A percentile compares a stretch with the other conserved stretches of the same genome.
Evolutionary conservation across 2,329 filamentous ascomycete genomes (phyloP).

Genomic region (Pyrenophora tritici-repentis): DNA sequence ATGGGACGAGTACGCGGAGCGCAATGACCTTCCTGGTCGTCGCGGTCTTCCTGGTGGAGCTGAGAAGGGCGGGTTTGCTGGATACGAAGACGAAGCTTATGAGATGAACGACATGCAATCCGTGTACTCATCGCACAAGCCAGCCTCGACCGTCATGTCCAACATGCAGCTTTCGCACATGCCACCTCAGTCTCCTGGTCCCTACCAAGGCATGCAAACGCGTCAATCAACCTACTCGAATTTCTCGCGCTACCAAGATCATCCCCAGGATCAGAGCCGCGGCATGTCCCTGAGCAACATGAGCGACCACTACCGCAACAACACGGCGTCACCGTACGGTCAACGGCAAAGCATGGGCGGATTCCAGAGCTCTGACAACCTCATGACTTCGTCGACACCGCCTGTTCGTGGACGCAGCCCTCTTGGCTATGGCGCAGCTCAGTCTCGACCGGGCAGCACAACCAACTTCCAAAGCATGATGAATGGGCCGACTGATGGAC

Average conservation of each 20-base stretch:
- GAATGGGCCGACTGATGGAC: slow-evolving; percentile 74
- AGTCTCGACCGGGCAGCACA: slow-evolving; percentile 59
- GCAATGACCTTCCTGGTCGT: slow-evolving; percentile 88
- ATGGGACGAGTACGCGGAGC: slow-evolving; percentile 93
- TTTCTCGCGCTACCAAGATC: slow-evolving; percentile 66
- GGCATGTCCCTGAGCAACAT: slow-evolving; percentile 65
- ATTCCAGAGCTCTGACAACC: slow-evolving; percentile 49
- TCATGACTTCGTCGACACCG: slow-evolving; percentile 45
- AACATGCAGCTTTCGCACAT: slow-evolving; percentile 80
- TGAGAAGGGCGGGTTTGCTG: slow-evolving; percentile 65
- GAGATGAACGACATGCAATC: slow-evolving; percentile 99
- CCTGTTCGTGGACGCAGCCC: slow-evolving; percentile 54
- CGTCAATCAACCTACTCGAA: slow-evolving; percentile 75
- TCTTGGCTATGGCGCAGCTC: slow-evolving; percentile 51
- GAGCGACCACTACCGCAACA: slow-evolving; percentile 45
- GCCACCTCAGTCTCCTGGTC: slow-evolving; percentile 76
- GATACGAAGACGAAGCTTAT: slow-evolving; percentile 76
- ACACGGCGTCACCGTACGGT: slow-evolving; percentile 44
- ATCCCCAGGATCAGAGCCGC: slow-evolving; percentile 58
- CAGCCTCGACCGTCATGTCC: slow-evolving; percentile 83
- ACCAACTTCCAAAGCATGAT: slow-evolving; percentile 63
- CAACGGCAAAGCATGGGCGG: slow-evolving; percentile 50
- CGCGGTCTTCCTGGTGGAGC: slow-evolving; percentile 65
- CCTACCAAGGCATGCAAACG: slow-evolving; percentile 67
- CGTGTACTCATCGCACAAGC: slow-evolving; percentile 88